phyloP scores from a whole-genome alignment of 1,139 yeast species.

The Schwanniomyces etchellsii region DNA sequence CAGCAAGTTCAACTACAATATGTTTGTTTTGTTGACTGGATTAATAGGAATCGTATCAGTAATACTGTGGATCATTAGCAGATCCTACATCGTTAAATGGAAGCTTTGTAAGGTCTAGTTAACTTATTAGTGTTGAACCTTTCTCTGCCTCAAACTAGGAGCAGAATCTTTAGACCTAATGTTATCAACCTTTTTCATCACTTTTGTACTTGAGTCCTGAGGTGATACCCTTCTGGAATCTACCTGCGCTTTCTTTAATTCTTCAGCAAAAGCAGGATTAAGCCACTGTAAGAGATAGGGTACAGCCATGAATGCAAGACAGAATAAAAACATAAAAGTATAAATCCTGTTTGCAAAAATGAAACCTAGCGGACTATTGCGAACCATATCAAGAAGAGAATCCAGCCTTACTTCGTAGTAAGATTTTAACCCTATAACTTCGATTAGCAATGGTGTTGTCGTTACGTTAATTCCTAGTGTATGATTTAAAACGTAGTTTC shows the following conservation, averaged over 20 bases:
- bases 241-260: constrained; percentile 22
- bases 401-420: constrained; percentile 33
- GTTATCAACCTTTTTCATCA: not conserved
- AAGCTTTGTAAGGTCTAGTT: constrained; percentile 13
- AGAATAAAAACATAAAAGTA: constrained; percentile 26
- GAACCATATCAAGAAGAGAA: constrained; percentile 27
- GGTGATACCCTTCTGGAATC: constrained; percentile 2
- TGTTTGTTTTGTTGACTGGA: constrained; percentile 21
- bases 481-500: constrained; percentile 11
- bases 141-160: too few relatives aligned
- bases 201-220: not conserved
- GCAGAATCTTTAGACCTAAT: not conserved
- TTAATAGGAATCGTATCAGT: constrained; percentile 16
- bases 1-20: constrained; percentile 14
- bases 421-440: constrained; percentile 18
- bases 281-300: constrained; percentile 28
- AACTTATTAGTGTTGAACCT: too few relatives aligned
- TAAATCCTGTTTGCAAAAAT: constrained; percentile 33
- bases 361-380: constrained; percentile 40
- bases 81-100: constrained; percentile 17
- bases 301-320: constrained; percentile 26
- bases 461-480: constrained; percentile 14
- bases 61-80: constrained; percentile 15
- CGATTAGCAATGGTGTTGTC: constrained; percentile 17
- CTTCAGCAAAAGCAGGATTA: constrained; percentile 35